Evolutionary conservation across 768 basidiomycete genomes (phyloP).

Genomic region (Clitopilus passeckerianus): DNA sequence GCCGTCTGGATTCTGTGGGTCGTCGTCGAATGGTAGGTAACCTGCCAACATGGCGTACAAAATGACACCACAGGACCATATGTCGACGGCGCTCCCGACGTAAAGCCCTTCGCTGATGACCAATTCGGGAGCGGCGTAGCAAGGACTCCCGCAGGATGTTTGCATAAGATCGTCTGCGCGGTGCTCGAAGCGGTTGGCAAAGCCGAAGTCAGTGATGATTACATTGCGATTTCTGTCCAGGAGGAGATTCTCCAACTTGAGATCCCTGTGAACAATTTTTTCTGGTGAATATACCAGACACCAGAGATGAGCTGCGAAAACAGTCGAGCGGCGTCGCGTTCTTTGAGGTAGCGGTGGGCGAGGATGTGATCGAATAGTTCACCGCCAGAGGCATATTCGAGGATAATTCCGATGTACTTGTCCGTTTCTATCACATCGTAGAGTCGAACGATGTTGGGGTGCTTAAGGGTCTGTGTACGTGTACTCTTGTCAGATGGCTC

Average conservation of each 20-base stretch:
- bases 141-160: conserved; percentile 94
- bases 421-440: conserved; percentile 99
- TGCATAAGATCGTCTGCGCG: conserved; percentile 95
- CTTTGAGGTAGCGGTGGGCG: conserved; percentile 93
- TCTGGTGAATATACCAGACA: conserved; percentile 98
- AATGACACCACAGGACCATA: conserved; percentile 96
- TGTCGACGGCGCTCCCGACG: conserved; percentile 95
- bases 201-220: conserved; percentile 99
- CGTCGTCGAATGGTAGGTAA: conserved; percentile 98
- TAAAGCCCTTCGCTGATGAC: conserved; percentile 97
- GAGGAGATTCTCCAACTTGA: conserved; percentile 97
- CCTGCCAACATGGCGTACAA: conserved; percentile 96
- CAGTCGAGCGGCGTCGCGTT: conserved; percentile 90
- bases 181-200: conserved; percentile 96
- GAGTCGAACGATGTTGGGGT: conserved; percentile 96
- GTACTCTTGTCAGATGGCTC: conserved; percentile 10
- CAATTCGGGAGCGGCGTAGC: conserved; percentile 97
- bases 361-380: conserved; percentile 99
- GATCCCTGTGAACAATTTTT: conserved; percentile 99
- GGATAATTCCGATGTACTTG: conserved; percentile 98
- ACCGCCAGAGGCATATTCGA: conserved; percentile 97
- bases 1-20: conserved; percentile 96
- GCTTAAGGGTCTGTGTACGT: conserved; percentile 71
- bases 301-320: conserved; percentile 98
- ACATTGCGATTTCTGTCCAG: conserved; percentile 97